A percentile compares a stretch with the other conserved stretches of the same genome.
Evolutionary conservation across 2,329 filamentous ascomycete species (phyloP).

Genomic region (Thermothelomyces thermophilus): DNA sequence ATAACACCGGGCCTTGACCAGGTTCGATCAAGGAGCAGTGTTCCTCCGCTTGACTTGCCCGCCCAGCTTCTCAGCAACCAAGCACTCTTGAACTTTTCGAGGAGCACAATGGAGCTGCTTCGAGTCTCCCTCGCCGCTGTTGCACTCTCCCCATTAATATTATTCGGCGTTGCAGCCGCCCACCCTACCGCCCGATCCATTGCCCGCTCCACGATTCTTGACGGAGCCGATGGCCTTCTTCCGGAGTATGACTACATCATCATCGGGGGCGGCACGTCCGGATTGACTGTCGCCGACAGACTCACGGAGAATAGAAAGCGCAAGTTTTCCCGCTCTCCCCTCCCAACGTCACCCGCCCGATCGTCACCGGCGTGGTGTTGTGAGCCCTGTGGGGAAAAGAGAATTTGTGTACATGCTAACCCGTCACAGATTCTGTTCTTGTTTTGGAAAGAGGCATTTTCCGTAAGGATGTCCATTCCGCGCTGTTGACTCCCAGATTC

Average conservation of each 20-base stretch:
- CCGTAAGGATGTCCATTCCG: conserved; percentile 16
- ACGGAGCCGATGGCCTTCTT: conserved; percentile 2
- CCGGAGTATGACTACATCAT: conserved; percentile 20
- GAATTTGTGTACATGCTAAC: not conserved
- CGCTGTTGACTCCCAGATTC: not conserved
- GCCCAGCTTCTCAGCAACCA: too few species aligned
- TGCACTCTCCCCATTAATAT: not conserved
- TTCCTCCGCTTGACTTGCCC: too few species aligned
- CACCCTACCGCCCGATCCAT: not conserved
- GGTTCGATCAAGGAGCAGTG: too few species aligned
- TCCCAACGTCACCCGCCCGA: too few species aligned
- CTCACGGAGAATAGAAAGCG: conserved; percentile 17
- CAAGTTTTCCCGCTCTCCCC: too few species aligned
- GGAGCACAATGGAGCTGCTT: conserved; percentile 10
- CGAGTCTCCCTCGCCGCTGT: conserved; percentile 1
- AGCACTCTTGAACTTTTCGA: too few species aligned
- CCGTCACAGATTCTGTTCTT: conserved; percentile 18
- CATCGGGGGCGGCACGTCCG: conserved; percentile 20
- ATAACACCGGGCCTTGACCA: too few species aligned
- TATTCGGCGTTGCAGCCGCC: not conserved
- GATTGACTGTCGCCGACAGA: conserved; percentile 18
- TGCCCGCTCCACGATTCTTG: conserved; percentile 5
- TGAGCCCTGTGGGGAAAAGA: not conserved
- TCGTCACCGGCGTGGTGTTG: too few species aligned
- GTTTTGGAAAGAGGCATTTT: conserved; percentile 28